These are phyloP conservation scores for Kregervanrija pseudodelftensis DNA, from an alignment of 805 yeast species.

Conservation along the genomic window DNA sequence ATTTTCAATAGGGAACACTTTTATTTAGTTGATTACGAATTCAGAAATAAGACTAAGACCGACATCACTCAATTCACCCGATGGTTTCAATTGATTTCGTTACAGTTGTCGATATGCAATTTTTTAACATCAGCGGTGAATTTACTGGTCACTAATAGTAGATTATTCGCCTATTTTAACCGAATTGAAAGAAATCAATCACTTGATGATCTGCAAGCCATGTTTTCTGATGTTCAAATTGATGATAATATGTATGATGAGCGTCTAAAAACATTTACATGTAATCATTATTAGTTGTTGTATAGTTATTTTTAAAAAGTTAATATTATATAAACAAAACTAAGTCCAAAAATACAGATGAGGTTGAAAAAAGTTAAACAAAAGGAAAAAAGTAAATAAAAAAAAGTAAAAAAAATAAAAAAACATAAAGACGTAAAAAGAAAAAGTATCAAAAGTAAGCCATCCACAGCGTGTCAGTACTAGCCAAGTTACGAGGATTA, in stretches of 20 bases:
- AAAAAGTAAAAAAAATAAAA: background rate
- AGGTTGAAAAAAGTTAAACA: slow-evolving; percentile 1
- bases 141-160: slow-evolving; percentile 17
- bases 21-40: slow-evolving; percentile 8
- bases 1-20: slow-evolving; percentile 8
- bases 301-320: background rate
- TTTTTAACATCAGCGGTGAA: slow-evolving; percentile 16
- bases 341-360: background rate
- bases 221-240: slow-evolving; percentile 2
- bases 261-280: slow-evolving; percentile 13
- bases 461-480: slow-evolving; percentile 92
- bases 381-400: slow-evolving; percentile 1
- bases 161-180: slow-evolving; percentile 21
- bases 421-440: background rate
- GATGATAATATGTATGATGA: slow-evolving; percentile 16
- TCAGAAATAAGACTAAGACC: slow-evolving; percentile 1
- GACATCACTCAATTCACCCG: slow-evolving; percentile 17
- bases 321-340: background rate
- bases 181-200: slow-evolving; percentile 17
- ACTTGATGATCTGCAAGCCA: slow-evolving; percentile 1
- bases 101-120: slow-evolving; percentile 15
- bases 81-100: slow-evolving; percentile 19
- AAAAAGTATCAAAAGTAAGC: slow-evolving; percentile 60
- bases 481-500: slow-evolving; percentile 87
- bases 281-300: background rate